Conservation (phyloP, 176 grass and related monocot species). For the Hyparrhenia diplandra region DNA sequence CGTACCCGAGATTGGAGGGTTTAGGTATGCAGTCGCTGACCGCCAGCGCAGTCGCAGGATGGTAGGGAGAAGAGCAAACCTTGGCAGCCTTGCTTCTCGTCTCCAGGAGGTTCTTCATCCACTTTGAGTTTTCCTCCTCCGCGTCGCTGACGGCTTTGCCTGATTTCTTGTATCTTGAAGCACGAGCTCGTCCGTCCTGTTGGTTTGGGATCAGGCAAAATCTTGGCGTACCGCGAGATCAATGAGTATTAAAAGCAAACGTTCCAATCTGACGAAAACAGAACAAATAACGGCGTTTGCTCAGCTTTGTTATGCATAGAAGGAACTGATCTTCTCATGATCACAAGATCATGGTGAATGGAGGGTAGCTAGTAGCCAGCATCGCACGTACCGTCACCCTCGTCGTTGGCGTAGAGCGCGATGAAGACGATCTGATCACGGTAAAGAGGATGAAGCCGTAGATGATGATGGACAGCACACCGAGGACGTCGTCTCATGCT, state of each 20-base stretch:
- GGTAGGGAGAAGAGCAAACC: slow-evolving; percentile 45
- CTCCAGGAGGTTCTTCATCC: slow-evolving; percentile 55
- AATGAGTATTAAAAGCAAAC: slow-evolving; percentile 72
- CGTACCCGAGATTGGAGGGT: slow-evolving; percentile 55
- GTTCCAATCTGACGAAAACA: slow-evolving; percentile 47
- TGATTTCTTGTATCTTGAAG: slow-evolving; percentile 21
- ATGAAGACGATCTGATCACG: slow-evolving; percentile 58
- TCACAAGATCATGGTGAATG: too few species aligned
- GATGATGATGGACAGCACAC: slow-evolving; percentile 60
- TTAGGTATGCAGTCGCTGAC: slow-evolving; percentile 69
- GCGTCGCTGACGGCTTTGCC: slow-evolving; percentile 4
- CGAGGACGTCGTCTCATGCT: slow-evolving; percentile 40
- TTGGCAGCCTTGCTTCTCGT: slow-evolving; percentile 7
- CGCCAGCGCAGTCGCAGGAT: slow-evolving; percentile 64
- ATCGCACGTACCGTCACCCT: slow-evolving; percentile 48
- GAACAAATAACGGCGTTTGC: not conserved
- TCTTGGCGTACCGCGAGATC: slow-evolving; percentile 56
- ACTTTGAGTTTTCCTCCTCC: slow-evolving; percentile 30
- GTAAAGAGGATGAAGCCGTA: slow-evolving; percentile 56
- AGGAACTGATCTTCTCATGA: too few species aligned
- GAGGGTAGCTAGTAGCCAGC: not conserved
- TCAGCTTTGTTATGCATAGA: too few species aligned
- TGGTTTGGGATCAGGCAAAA: slow-evolving; percentile 60
- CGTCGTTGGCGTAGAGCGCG: slow-evolving; percentile 60
- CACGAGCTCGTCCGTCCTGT: slow-evolving; percentile 54